These are phyloP conservation scores for Breynia disticha DNA, from an alignment of 441 rosid species.

Conservation along the genomic window DNA sequence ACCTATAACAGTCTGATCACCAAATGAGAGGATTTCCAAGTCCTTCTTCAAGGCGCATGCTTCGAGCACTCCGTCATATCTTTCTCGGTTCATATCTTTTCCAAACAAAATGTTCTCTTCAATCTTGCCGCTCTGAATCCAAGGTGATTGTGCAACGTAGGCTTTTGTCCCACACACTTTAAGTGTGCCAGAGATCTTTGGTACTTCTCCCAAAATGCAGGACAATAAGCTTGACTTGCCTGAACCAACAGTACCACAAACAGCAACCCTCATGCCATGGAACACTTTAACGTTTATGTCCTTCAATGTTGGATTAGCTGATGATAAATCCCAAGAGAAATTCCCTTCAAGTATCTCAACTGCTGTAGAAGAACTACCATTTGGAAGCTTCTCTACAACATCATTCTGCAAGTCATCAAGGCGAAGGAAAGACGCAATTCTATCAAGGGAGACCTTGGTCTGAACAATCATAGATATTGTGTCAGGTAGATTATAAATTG, in stretches of 20 bases:
- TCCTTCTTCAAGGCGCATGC: constrained; percentile 64
- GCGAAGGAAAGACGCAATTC: constrained; percentile 45
- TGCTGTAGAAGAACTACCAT: constrained; percentile 32
- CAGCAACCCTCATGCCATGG: constrained; percentile 49
- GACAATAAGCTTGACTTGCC: constrained; percentile 60
- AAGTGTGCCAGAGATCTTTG: constrained; percentile 38
- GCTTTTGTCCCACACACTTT: constrained; percentile 59
- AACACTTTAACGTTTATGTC: constrained; percentile 31
- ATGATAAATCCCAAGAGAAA: constrained; percentile 46
- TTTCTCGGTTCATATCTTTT: constrained; percentile 51
- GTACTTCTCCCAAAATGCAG: constrained; percentile 48
- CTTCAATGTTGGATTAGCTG: constrained; percentile 31
- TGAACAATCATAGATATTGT: constrained; percentile 44
- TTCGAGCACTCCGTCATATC: constrained; percentile 52
- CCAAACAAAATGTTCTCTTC: constrained; percentile 79
- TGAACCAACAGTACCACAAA: constrained; percentile 60
- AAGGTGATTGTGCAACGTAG: constrained; percentile 77
- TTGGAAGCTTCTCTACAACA: constrained; percentile 29
- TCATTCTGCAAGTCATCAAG: constrained; percentile 45
- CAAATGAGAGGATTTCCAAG: constrained; percentile 61
- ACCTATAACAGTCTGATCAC: constrained; percentile 76
- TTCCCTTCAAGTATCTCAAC: constrained; percentile 39
- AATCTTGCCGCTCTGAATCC: constrained; percentile 83
- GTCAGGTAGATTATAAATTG: constrained; percentile 46
- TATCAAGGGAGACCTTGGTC: constrained; percentile 56